Evolutionary conservation across 1,284 basidiomycete species (phyloP).

Genomic region (Termitomyces sp.): DNA sequence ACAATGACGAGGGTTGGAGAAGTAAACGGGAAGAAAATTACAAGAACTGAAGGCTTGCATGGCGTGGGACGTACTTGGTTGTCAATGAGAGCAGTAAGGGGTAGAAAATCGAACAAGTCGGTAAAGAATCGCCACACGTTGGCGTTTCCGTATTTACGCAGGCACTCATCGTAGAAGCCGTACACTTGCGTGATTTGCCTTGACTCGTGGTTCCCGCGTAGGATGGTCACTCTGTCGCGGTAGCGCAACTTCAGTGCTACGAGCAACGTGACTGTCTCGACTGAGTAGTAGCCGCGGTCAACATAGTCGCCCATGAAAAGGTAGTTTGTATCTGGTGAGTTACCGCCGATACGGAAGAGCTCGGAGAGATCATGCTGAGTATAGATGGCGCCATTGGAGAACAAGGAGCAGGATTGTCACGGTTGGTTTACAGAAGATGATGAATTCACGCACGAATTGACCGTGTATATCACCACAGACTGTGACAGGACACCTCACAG

Average conservation of each 20-base stretch:
- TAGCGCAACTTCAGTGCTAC: conserved; percentile 98
- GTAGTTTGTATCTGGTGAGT: conserved; percentile 99
- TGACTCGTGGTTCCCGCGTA: conserved; percentile 98
- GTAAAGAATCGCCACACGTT: conserved; percentile 99
- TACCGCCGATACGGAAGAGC: conserved; percentile 98
- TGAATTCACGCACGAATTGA: conserved; percentile 84
- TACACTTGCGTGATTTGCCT: conserved; percentile 99
- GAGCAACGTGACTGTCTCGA: conserved; percentile 98
- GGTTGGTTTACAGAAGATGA: conserved; percentile 18
- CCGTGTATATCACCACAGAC: conserved; percentile 99
- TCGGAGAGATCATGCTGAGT: conserved; percentile 95
- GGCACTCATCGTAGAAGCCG: conserved; percentile 99
- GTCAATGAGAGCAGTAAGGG: conserved; percentile 95
- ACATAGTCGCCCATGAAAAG: conserved; percentile 99
- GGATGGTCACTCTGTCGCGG: conserved; percentile 96
- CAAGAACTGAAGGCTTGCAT: background rate
- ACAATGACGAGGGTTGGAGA: background rate
- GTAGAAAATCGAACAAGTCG: conserved; percentile 97
- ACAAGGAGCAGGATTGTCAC: conserved; percentile 20
- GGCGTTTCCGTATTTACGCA: conserved; percentile 99
- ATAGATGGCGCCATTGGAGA: conserved; percentile 13
- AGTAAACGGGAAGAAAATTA: background rate
- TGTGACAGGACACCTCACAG: conserved; percentile 95
- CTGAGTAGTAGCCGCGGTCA: conserved; percentile 98
- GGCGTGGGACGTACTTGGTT: conserved; percentile 75